These are phyloP conservation scores for Citeromyces nyonsensis DNA, from an alignment of 805 yeast species.

Conservation along the genomic window DNA sequence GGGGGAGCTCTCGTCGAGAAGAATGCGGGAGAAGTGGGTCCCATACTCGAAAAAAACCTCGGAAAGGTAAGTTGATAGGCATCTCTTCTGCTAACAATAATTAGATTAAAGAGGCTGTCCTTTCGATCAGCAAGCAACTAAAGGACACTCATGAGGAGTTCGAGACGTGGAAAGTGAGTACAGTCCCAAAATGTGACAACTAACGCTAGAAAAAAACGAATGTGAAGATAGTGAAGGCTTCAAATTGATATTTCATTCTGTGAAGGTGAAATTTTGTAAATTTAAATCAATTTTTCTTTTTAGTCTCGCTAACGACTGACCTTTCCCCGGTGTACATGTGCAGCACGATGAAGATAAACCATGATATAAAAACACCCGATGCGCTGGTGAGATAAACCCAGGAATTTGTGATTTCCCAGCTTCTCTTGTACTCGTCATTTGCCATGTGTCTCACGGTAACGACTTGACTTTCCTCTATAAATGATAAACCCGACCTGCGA, in stretches of 20 bases:
- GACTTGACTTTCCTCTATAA: conserved; percentile 44
- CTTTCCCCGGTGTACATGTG: conserved; percentile 26
- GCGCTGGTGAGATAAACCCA: conserved; percentile 82
- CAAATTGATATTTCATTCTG: conserved; percentile 2
- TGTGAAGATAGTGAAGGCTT: conserved; percentile 25
- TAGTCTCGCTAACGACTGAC: conserved; percentile 5
- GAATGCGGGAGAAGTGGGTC: conserved; percentile 61
- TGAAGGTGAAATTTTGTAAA: background rate
- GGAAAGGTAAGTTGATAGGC: conserved; percentile 20
- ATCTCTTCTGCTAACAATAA: conserved; percentile 1
- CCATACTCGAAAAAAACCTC: conserved; percentile 40
- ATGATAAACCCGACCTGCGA: conserved; percentile 62
- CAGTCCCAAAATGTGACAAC: conserved; percentile 1
- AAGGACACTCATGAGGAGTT: conserved; percentile 22
- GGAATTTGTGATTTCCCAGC: conserved; percentile 85
- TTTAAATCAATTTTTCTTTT: conserved; percentile 9
- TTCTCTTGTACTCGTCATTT: conserved; percentile 85
- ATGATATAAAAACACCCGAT: conserved; percentile 49
- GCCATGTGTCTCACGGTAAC: conserved; percentile 89
- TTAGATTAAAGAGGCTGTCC: conserved; percentile 19
- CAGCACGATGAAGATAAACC: conserved; percentile 63
- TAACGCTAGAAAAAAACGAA: conserved; percentile 19
- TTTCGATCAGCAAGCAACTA: conserved; percentile 21
- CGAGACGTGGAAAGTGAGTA: conserved; percentile 26
- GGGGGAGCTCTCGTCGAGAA: conserved; percentile 87